A percentile compares a stretch with the other conserved stretches of the same genome.
These are phyloP conservation scores for Pistacia atlantica DNA, from an alignment of 345 rosid genomes.

Conservation along the genomic window DNA sequence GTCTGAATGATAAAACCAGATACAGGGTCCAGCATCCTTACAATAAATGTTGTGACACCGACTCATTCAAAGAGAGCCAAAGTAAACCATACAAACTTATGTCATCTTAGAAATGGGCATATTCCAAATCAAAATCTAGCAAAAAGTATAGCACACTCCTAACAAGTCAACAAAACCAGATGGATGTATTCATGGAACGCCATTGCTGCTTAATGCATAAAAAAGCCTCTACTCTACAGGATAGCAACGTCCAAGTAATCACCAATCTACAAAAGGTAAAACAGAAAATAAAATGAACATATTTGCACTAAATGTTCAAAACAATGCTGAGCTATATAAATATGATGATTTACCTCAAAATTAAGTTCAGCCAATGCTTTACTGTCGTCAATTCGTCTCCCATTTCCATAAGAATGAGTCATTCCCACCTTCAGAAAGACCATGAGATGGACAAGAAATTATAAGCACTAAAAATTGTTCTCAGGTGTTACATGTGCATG, in stretches of 20 bases:
- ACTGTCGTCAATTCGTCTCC: constrained; percentile 72
- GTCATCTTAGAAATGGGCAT: neutral
- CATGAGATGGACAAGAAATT: neutral
- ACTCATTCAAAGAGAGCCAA: neutral
- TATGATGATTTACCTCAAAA: constrained; percentile 62
- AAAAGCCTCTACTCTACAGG: constrained; percentile 29
- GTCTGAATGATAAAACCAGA: neutral
- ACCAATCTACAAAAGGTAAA: constrained; percentile 60
- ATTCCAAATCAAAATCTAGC: neutral
- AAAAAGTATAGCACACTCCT: neutral
- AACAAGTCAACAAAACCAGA: neutral
- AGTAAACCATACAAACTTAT: neutral
- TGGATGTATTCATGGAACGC: neutral
- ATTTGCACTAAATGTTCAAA: neutral
- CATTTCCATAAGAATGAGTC: constrained; percentile 72
- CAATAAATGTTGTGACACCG: neutral
- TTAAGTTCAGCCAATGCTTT: constrained; percentile 73
- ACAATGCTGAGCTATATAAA: neutral
- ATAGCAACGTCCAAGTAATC: constrained; percentile 95
- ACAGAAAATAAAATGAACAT: constrained; percentile 5
- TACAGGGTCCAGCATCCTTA: neutral
- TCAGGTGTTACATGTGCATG: neutral
- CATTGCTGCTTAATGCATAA: neutral
- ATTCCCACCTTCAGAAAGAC: constrained; percentile 64
- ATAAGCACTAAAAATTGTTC: neutral